A percentile compares a stretch with the other conserved stretches of the same genome.
phyloP scores from a whole-genome alignment of 352 stramenopile genomes.

The Phytophthora sp. region DNA sequence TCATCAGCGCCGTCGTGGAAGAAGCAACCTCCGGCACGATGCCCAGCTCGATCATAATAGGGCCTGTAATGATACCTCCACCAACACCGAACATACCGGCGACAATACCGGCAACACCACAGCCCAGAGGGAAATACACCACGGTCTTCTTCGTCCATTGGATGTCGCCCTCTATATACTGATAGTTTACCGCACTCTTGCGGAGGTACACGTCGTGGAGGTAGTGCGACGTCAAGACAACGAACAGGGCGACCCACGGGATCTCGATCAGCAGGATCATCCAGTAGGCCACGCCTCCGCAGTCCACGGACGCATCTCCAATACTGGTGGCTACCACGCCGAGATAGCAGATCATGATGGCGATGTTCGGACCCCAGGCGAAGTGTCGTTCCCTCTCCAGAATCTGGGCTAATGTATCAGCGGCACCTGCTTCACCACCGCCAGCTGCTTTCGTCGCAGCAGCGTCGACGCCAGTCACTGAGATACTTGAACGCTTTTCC shows the following conservation, averaged over 20 bases:
- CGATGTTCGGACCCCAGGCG: constrained; percentile 44
- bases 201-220: constrained; percentile 45
- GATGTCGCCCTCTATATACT: constrained; percentile 49
- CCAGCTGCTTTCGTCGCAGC: neutral
- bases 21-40: constrained; percentile 52
- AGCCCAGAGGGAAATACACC: constrained; percentile 51
- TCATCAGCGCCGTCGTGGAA: constrained; percentile 43
- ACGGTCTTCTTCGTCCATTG: constrained; percentile 52
- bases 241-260: constrained; percentile 61
- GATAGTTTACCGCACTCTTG: constrained; percentile 52
- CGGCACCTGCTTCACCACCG: constrained; percentile 4
- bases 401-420: constrained; percentile 23
- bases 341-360: constrained; percentile 54
- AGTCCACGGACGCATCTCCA: constrained; percentile 33
- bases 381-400: constrained; percentile 46
- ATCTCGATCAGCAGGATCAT: constrained; percentile 58
- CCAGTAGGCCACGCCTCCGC: constrained; percentile 55
- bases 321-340: constrained; percentile 44
- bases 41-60: constrained; percentile 43
- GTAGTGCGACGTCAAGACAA: constrained; percentile 30
- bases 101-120: constrained; percentile 49
- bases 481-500: constrained; percentile 25
- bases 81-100: constrained; percentile 63
- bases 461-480: neutral
- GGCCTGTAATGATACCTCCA: constrained; percentile 44